Evolutionary conservation across 306 rosid genomes (phyloP).

Genomic region (Glycine tomentella): DNA sequence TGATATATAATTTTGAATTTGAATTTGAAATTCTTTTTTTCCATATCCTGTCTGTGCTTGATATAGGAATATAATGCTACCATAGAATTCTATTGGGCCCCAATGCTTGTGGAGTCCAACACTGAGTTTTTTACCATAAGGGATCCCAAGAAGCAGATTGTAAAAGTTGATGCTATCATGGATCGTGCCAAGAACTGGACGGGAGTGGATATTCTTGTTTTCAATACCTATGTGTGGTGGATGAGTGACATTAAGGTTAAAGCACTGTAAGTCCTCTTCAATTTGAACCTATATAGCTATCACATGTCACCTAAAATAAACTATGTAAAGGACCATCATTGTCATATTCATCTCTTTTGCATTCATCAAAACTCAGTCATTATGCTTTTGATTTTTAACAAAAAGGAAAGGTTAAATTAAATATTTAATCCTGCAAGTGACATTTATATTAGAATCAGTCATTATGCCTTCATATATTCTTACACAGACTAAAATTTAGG

Average conservation of each 20-base stretch:
- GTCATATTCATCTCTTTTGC: not conserved
- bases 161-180: constrained; percentile 69
- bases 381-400: not conserved
- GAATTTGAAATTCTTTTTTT: not conserved
- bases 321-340: not conserved
- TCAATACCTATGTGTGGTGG: constrained; percentile 91
- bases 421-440: not conserved
- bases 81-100: constrained; percentile 91
- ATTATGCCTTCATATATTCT: no score
- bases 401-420: not conserved
- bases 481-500: no score
- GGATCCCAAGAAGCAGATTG: constrained; percentile 73
- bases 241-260: constrained; percentile 67
- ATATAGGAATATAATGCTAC: constrained; percentile 70
- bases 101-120: constrained; percentile 83
- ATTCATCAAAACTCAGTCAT: not conserved
- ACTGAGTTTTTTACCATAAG: constrained; percentile 60
- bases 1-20: not conserved
- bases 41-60: not conserved
- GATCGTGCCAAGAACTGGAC: constrained; percentile 77
- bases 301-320: not conserved
- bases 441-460: not conserved
- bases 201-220: constrained; percentile 74
- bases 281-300: not conserved
- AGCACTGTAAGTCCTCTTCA: constrained; percentile 56